Base-by-base conservation (phyloP, 345 rosid genomes). In the Orychophragmus violaceus region DNA sequence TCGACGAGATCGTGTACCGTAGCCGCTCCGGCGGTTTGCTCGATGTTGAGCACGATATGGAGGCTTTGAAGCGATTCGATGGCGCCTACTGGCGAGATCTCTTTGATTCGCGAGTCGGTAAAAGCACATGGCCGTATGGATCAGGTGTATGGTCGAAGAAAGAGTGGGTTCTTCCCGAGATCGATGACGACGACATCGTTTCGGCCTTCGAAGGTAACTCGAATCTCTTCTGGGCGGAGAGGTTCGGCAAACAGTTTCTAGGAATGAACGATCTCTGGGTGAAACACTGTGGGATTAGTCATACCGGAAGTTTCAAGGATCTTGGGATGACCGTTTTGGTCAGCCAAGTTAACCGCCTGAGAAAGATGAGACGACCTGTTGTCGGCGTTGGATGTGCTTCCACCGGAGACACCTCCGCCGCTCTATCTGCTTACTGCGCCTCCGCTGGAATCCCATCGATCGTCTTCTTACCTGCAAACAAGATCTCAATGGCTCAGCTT, bases 321-420 rank as follows among this genome's bases (percentile, higher is more conserved):
- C 76, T 91, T 55, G 97, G 96, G 0, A 91, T 91, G 97, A 91
- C 97, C 1, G 97, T 91, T 66, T 75, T 91, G 81, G 96, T 91
- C 11, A 88, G 96, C 42, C 97, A 91, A 69, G 97, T 91, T 44
- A 91, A 91, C 52, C 87, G 97, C 4, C 70, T 91, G 5, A 82
- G 91, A 2, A 86, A 86, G 55, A 51, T 88, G 87, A 82, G 83
- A 19, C 72, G 82, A 14, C 96, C 96, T 0, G 80, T 91, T 2
- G 90, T 86, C 1, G 97, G 97, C 0, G 97, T 88, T 0, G 97
- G 97, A 44, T 91, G 97, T 45, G 97, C 97, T 4, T 91, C 97
- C 66, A 91, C 97, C 0, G 97, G 97, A 1, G 96, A 91, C 54
- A 91, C 97, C 0, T 91, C 97, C 0, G 97, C 97, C 1, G 96